Base-by-base conservation (phyloP, 371 early-diverging fungal genomes). In the Globomyces sp. region DNA sequence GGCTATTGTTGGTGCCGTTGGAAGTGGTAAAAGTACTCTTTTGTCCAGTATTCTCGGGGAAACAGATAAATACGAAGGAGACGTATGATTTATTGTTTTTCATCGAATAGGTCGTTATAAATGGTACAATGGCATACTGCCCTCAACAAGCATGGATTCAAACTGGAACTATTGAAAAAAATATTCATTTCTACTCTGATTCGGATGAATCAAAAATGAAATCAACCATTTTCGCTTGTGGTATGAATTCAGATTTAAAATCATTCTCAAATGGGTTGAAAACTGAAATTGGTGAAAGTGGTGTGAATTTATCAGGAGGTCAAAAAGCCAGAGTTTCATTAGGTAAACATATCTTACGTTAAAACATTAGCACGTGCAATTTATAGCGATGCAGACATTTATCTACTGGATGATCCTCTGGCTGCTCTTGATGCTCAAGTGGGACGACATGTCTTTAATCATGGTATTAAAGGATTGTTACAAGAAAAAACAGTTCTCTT, bases 211-310 rank as follows among this genome's bases (percentile, higher is more conserved):
- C 39, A 6, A 53, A 57, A 1, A 39, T 67, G 53, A 39, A 43
- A 3, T 6, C 3, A 3, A 72, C 70, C 11, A 57, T 77, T 8
- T 39, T 49, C 24, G 69, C 52, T 2, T 73, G 78, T 45, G 88
- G 88, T 1, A 75, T 93, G 49, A 80, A 80, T 0, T 82, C 87
- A 41, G 95, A 95, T 72, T 71, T 94, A 58, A 86, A 88, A 34
- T 86, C 88, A 34, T 72, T 95, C 46, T 81, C 85, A n/a, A 64
- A 81, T 47, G 93, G 93, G 36, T 90, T 93, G 74, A 66, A 74
- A 55, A 93, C 93, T 0, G 88, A 90, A 70, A 86, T 95, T 57
- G 96, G 95, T 43, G 96, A 94, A 73, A 70, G 86, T 58, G 95
- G 95, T 2, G 84, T 93, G 37, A 90, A 89, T 2, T 78, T 94